Conservation (phyloP, 257 asterid genomes). For the Solanum arcanum region DNA sequence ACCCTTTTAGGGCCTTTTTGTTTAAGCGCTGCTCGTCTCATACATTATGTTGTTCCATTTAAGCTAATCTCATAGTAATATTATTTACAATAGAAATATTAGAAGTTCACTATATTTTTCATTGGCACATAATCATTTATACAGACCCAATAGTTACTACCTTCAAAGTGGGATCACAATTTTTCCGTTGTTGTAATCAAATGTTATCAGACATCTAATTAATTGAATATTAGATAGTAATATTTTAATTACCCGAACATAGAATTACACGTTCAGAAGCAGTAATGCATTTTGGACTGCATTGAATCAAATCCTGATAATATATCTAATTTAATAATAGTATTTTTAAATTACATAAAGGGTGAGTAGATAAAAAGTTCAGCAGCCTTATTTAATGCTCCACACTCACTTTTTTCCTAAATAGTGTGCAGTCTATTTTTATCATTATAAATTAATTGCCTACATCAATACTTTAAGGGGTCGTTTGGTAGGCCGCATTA, state of each 20-base stretch:
- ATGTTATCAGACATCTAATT: neutral
- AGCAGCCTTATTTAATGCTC: neutral
- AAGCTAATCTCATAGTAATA: neutral
- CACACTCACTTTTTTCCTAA: neutral
- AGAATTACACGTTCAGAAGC: neutral
- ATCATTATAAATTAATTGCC: neutral
- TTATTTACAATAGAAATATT: neutral
- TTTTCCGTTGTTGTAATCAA: neutral
- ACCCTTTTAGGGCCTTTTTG: too few species aligned
- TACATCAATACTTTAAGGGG: neutral
- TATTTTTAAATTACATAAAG: neutral
- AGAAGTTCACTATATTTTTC: neutral
- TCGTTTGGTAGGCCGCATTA: too few species aligned
- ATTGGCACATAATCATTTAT: neutral
- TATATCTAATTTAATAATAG: neutral
- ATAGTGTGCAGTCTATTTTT: neutral
- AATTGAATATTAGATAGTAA: neutral
- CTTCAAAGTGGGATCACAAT: neutral
- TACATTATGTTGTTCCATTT: neutral
- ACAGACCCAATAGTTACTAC: neutral
- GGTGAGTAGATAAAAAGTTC: neutral
- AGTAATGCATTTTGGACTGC: neutral
- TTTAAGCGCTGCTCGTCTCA: too few species aligned
- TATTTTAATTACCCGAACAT: neutral
- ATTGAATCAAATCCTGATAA: neutral